phyloP scores from a whole-genome alignment of 2,329 filamentous ascomycete species.

The Aciculosporium take region DNA sequence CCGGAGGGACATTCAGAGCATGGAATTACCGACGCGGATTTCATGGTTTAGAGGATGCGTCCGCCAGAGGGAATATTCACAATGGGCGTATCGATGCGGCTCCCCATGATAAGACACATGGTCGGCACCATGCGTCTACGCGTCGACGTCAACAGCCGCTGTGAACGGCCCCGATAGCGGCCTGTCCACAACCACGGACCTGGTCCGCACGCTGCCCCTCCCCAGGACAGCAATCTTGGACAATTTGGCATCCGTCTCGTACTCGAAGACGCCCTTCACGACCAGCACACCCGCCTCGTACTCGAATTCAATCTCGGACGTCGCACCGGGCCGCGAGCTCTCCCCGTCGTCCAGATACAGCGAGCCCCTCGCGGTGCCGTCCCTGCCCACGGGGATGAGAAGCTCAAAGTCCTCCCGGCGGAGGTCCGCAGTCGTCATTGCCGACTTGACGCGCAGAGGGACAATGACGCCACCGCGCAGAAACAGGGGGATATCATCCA shows the following conservation, averaged over 20 bases:
- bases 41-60: no score
- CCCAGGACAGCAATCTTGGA: slow-evolving; percentile 2
- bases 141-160: not conserved
- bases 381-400: slow-evolving; percentile 45
- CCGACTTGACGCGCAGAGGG: slow-evolving; percentile 37
- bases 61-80: not conserved
- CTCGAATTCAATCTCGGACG: slow-evolving; percentile 27
- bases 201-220: not conserved
- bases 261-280: slow-evolving; percentile 18
- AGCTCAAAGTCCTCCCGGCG: slow-evolving; percentile 53
- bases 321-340: slow-evolving; percentile 25
- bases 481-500: slow-evolving; percentile 44
- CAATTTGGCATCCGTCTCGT: slow-evolving; percentile 1
- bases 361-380: slow-evolving; percentile 48
- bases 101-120: no score
- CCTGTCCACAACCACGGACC: not conserved
- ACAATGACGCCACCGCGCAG: slow-evolving; percentile 49
- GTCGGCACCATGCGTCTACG: slow-evolving; percentile 9
- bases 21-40: no score
- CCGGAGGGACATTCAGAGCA: no score
- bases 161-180: not conserved
- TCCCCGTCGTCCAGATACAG: slow-evolving; percentile 67
- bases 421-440: slow-evolving; percentile 48
- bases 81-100: no score
- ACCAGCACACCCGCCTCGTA: slow-evolving; percentile 38